These are phyloP conservation scores for Primulina tabacum DNA, from an alignment of 257 asterid genomes.

Conservation along the genomic window DNA sequence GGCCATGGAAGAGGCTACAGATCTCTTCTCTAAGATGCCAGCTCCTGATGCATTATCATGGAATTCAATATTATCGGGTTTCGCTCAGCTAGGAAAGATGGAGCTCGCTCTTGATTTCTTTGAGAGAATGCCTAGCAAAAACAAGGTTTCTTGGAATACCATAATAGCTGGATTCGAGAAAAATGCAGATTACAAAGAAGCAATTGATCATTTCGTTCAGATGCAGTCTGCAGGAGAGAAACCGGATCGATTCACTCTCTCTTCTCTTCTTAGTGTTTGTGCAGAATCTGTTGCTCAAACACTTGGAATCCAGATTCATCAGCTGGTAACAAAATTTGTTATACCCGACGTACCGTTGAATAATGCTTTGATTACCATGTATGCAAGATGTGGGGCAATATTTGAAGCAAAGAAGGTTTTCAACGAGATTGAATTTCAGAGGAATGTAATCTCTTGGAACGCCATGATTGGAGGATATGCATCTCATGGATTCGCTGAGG, in stretches of 20 bases:
- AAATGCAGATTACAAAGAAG: conserved; percentile 51
- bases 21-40: conserved; percentile 56
- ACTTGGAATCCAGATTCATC: conserved; percentile 78
- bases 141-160: conserved; percentile 69
- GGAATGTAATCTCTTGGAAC: conserved; percentile 80
- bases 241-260: conserved; percentile 72
- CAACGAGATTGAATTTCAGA: conserved; percentile 47
- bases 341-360: conserved; percentile 67
- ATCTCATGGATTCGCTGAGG: conserved; percentile 56
- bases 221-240: conserved; percentile 74
- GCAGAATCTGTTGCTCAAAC: conserved; percentile 61
- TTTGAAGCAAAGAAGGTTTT: conserved; percentile 63
- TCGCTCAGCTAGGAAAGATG: conserved; percentile 52
- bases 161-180: conserved; percentile 73
- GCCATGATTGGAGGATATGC: conserved; percentile 92
- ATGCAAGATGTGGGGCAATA: conserved; percentile 76
- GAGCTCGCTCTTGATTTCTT: conserved; percentile 54
- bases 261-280: conserved; percentile 77
- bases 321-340: conserved; percentile 47
- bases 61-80: conserved; percentile 78
- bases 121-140: conserved; percentile 60
- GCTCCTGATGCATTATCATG: conserved; percentile 63
- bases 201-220: conserved; percentile 48
- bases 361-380: conserved; percentile 84
- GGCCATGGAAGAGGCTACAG: conserved; percentile 59